Percentiles rank a stretch among this genome's conserved stretches.
Evolutionary conservation across 805 yeast genomes (phyloP).

Genomic region (Saccharomyces paradoxus): DNA sequence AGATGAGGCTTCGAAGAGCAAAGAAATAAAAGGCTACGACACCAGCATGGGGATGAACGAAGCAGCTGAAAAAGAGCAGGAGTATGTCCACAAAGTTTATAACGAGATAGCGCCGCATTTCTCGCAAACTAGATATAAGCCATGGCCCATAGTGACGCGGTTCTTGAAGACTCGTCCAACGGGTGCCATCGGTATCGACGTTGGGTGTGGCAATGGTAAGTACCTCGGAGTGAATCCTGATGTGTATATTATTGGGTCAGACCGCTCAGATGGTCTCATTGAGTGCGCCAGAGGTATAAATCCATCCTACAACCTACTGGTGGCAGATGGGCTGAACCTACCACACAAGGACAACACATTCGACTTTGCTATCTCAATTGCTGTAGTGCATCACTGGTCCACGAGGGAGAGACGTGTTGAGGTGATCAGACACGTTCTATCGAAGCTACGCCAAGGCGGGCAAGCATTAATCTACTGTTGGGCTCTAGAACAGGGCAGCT

Average conservation of each 20-base stretch:
- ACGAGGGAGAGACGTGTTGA: constrained; percentile 68
- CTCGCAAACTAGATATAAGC: constrained; percentile 86
- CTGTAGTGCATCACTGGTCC: constrained; percentile 94
- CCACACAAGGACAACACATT: constrained; percentile 42
- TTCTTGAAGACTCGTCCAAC: constrained; percentile 44
- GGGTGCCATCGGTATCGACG: constrained; percentile 76
- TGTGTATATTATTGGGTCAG: constrained; percentile 64
- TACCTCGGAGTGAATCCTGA: constrained; percentile 66
- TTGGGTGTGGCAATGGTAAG: constrained; percentile 97
- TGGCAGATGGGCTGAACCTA: constrained; percentile 70
- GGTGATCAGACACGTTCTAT: constrained; percentile 64
- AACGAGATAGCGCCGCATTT: constrained; percentile 89
- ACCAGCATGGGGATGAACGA: constrained; percentile 17
- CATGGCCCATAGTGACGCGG: constrained; percentile 90
- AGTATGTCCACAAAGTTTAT: constrained; percentile 84
- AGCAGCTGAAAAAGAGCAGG: constrained; percentile 54
- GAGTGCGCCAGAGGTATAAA: constrained; percentile 47
- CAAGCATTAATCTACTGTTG: constrained; percentile 81
- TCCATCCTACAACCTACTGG: constrained; percentile 43
- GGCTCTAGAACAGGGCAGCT: constrained; percentile 88
- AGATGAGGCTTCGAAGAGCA: neutral
- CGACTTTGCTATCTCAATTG: constrained; percentile 91
- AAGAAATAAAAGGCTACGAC: neutral
- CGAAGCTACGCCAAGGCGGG: constrained; percentile 52
- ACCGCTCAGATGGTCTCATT: constrained; percentile 61